Conservation (phyloP, 306 rosid species). For the Cucurbita maxima region DNA sequence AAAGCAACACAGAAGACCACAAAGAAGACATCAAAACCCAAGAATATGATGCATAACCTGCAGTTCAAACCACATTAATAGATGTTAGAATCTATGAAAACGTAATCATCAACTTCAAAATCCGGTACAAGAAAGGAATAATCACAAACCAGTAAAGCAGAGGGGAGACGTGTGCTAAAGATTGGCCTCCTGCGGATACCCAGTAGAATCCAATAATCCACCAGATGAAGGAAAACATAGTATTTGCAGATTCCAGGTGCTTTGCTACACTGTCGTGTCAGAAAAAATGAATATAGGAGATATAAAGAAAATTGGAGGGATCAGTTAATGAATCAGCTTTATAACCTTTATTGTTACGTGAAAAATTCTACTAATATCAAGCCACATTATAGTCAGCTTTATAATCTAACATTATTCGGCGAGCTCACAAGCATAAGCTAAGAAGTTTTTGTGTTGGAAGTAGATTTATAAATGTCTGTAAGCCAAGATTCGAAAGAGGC, state of each 20-base stretch:
- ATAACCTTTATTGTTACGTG: too few relatives aligned
- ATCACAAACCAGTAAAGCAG: conserved; percentile 77
- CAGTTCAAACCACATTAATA: conserved; percentile 44
- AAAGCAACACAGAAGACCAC: conserved; percentile 95
- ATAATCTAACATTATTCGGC: too few relatives aligned
- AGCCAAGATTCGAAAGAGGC: too few relatives aligned
- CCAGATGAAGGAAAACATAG: conserved; percentile 96
- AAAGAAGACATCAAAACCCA: conserved; percentile 96
- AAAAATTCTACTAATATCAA: too few relatives aligned
- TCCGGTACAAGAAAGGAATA: not conserved
- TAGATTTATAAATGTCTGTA: too few relatives aligned
- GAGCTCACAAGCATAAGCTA: too few relatives aligned
- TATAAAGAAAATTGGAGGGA: not conserved
- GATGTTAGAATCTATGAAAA: conserved; percentile 7
- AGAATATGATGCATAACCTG: conserved; percentile 91
- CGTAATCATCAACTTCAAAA: not conserved
- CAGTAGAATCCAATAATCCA: conserved; percentile 98
- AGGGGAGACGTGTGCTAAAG: conserved; percentile 54
- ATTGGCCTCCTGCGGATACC: conserved; percentile 83
- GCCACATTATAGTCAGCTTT: too few relatives aligned
- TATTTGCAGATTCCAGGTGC: conserved; percentile 87
- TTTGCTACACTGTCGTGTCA: conserved; percentile 47
- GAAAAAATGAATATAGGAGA: not conserved
- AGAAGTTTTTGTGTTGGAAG: too few relatives aligned
- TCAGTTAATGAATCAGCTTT: too few relatives aligned